Base-by-base conservation (phyloP, 225 moss, liverwort and hornwort species). In the Marchantia polymorpha region DNA sequence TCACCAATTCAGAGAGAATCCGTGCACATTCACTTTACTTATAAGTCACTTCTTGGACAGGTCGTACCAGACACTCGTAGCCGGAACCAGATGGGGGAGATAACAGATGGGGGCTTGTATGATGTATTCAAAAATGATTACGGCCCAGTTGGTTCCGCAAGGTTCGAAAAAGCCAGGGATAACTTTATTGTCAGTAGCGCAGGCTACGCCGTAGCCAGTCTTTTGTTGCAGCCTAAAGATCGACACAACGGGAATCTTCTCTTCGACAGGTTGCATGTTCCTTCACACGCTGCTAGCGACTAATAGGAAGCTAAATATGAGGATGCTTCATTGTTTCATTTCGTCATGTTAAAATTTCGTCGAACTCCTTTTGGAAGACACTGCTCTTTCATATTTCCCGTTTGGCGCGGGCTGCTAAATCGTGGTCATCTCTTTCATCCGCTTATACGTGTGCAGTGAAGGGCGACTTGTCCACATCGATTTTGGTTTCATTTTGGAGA, bases 181-280 rank as follows among this genome's bases (percentile, higher is more conserved):
- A 93, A 95, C 56, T 93, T 95, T 82, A 91, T 95, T 74, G 77
- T 91, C 17, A 95, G 94, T 83, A 93, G 92, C 91, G 94, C 94
- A 60, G 94, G 94, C 61, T 95, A 95, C 80, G 94, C 94, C 64
- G 94, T 95, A 19, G 94, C 93, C 64, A 95, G 94, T 81, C 91
- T 95, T 80, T 69, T 95, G 61, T 86, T 95, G 65, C 94, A 95
- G 77, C 94, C 93, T 1, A 95, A 95, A 85, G 94, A 95, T 84
- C 88, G 94, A 39, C 94, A 95, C 82, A 95, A 95, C 69, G 94
- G 94, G 68, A 95, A 95, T 81, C 94, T 95, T 64, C 89, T 95
- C 23, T 80, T 95, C 81, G 94, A 95, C 91, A 93, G 90, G 94
- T 94, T 58, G 22, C 22, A 27, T 6, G 46, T 8, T 31, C 52